phyloP scores from a whole-genome alignment of 495 filamentous ascomycete species.

The Mytilinidion resinicola region DNA sequence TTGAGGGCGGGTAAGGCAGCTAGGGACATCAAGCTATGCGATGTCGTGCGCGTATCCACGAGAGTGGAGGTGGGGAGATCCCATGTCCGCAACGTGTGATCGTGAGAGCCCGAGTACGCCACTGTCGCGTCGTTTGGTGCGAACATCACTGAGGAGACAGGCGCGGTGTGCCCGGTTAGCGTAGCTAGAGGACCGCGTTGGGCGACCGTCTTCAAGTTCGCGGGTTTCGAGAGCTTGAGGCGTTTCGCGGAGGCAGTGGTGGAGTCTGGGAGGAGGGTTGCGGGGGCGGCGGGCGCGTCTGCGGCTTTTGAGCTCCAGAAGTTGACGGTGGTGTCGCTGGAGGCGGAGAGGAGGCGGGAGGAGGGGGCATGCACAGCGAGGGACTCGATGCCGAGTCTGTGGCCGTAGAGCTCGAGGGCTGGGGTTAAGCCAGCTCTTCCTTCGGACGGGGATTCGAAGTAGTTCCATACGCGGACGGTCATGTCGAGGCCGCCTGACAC shows the following conservation, averaged over 20 bases:
- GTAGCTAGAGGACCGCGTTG: slow-evolving; percentile 75
- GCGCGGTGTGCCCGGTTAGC: slow-evolving; percentile 61
- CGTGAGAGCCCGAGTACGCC: slow-evolving; percentile 80
- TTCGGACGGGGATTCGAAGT: slow-evolving; percentile 50
- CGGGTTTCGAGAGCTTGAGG: slow-evolving; percentile 61
- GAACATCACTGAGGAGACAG: slow-evolving; percentile 72
- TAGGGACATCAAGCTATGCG: slow-evolving; percentile 73
- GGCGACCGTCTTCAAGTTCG: slow-evolving; percentile 45
- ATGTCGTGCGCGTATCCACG: slow-evolving; percentile 73
- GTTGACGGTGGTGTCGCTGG: slow-evolving; percentile 69
- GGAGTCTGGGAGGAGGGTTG: slow-evolving; percentile 54
- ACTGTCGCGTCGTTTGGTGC: slow-evolving; percentile 77
- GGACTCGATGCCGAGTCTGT: slow-evolving; percentile 66
- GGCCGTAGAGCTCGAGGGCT: slow-evolving; percentile 78
- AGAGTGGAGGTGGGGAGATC: slow-evolving; percentile 71
- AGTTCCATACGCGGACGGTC: slow-evolving; percentile 82
- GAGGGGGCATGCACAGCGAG: slow-evolving; percentile 70
- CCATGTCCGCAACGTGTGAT: slow-evolving; percentile 85
- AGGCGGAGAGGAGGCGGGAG: slow-evolving; percentile 74
- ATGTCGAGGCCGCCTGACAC: slow-evolving; percentile 78
- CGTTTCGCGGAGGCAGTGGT: slow-evolving; percentile 56
- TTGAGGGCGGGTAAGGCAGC: slow-evolving; percentile 58
- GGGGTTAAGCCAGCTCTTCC: slow-evolving; percentile 58
- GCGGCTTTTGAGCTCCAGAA: slow-evolving; percentile 77
- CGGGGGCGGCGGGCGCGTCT: slow-evolving; percentile 62